Evolutionary conservation across 2,329 filamentous ascomycete species (phyloP), one percentile per base, ranked within the genome.

Genomic region (Cercospora brassicicola): DNA sequence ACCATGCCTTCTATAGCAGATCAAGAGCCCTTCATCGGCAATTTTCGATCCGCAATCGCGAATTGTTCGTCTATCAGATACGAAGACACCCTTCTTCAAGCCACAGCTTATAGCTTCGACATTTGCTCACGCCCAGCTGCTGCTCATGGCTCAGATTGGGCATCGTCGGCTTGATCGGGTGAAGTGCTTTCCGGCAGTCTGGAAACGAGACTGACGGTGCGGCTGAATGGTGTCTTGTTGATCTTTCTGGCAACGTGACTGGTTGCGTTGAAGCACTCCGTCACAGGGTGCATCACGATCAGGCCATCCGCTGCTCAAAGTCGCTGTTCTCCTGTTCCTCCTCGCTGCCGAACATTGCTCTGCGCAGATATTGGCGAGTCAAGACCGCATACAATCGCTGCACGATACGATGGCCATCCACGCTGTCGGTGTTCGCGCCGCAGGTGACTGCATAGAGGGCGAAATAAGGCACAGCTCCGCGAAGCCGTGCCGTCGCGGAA

Each of bases 141-240:
- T 56, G 39, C 57, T 56, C 48, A 55, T 36, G 57, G 45, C 42
- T 53, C 23, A 18, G 26, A 36, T 42, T 60, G 51, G 39, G 23
- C 63, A 48, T 48, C 55, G 30, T 30, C 61, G 45, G 45, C 65
- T 59, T 51, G 36, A 67, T 64, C 55, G 51, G 62, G 62, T 33
- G 62, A 45, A 18, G 53, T 42, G 62, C 31, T 39, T 39, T 18
- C 62, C 62, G 62, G 18, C 62, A 45, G 36, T 26, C 5, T 64
- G 62, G 62, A 64, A 48, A 31, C 62, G 62, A 64, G 61, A 57
- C 53, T 53, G 51, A 13, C 62, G 51, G 51, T 42, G 26, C 61
- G 48, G 45, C 48, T 15, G 33, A n/a, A 2, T 23, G 28, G 20
- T 56, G 33, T 18, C 31, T 13, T 57, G 57, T 33, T 13, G 7